A percentile compares a stretch with the other conserved stretches of the same genome.
phyloP scores from a whole-genome alignment of 2,329 filamentous ascomycete genomes.

The Sporothrix brunneoviolacea region DNA sequence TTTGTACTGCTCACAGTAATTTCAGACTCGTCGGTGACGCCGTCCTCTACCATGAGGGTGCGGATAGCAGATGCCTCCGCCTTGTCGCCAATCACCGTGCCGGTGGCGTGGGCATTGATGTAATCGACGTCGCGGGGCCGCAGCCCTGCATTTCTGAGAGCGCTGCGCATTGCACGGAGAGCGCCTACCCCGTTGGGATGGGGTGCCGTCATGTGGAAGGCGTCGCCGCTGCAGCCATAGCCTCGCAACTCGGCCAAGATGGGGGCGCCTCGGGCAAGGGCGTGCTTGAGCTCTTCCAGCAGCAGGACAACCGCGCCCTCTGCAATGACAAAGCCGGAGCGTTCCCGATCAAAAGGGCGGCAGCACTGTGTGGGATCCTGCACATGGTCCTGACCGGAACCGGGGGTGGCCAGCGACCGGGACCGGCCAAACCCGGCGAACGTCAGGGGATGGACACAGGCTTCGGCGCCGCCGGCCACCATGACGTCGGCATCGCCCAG shows the following conservation, averaged over 20 bases:
- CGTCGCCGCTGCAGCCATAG: slow-evolving; percentile 86
- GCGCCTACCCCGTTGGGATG: slow-evolving; percentile 77
- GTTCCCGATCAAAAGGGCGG: slow-evolving; percentile 74
- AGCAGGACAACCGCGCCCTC: slow-evolving; percentile 86
- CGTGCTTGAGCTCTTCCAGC: slow-evolving; percentile 86
- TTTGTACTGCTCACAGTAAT: slow-evolving; percentile 92
- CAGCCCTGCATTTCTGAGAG: slow-evolving; percentile 65
- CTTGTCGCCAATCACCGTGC: slow-evolving; percentile 75
- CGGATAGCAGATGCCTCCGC: slow-evolving; percentile 84
- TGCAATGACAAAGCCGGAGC: slow-evolving; percentile 84
- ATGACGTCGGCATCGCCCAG: slow-evolving; percentile 90
- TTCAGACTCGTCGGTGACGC: slow-evolving; percentile 51
- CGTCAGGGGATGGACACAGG: slow-evolving; percentile 89
- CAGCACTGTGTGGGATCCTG: slow-evolving; percentile 40
- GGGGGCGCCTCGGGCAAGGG: slow-evolving; percentile 65
- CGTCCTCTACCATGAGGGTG: slow-evolving; percentile 64
- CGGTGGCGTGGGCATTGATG: slow-evolving; percentile 92
- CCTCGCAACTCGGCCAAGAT: slow-evolving; percentile 88
- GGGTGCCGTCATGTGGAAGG: slow-evolving; percentile 89
- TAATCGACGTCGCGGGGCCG: slow-evolving; percentile 72
- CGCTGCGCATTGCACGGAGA: slow-evolving; percentile 75
- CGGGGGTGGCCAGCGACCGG: slow-evolving; percentile 57
- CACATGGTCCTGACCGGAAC: neutral
- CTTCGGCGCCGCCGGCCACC: slow-evolving; percentile 91
- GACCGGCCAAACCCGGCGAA: slow-evolving; percentile 88